Conservation (phyloP, 192 early-diverging fungal species). For the Umbelopsis ramanniana region DNA sequence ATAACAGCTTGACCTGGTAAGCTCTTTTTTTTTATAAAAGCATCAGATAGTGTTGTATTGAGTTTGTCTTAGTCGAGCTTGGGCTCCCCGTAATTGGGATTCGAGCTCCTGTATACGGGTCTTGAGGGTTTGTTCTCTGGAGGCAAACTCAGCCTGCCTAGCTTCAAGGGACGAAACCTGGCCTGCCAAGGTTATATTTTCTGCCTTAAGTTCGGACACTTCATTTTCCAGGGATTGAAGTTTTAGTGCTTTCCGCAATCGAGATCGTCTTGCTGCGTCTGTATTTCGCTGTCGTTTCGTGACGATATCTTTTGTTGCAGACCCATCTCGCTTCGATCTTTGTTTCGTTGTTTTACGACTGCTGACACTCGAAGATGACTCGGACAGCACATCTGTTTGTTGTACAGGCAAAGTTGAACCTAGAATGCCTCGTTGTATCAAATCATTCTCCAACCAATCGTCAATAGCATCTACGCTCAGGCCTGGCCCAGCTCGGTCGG, state of each 20-base stretch:
- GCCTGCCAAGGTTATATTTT: slow-evolving; percentile 23
- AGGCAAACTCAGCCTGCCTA: neutral
- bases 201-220: slow-evolving; percentile 22
- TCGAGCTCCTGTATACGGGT: slow-evolving; percentile 25
- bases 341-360: neutral
- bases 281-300: slow-evolving; percentile 34
- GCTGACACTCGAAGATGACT: neutral
- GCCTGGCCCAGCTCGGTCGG: neutral
- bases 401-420: neutral
- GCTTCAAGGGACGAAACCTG: slow-evolving; percentile 23
- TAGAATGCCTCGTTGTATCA: slow-evolving; percentile 34
- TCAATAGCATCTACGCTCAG: slow-evolving; percentile 32
- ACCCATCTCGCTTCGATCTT: neutral
- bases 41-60: neutral
- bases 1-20: no score
- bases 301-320: slow-evolving; percentile 2
- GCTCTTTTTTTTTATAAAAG: no score
- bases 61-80: slow-evolving; percentile 1
- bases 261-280: slow-evolving; percentile 32
- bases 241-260: slow-evolving; percentile 23
- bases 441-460: slow-evolving; percentile 39
- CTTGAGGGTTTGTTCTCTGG: slow-evolving; percentile 12
- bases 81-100: slow-evolving; percentile 25
- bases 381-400: neutral
- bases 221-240: slow-evolving; percentile 26